These are phyloP conservation scores for Aegle marmelos DNA, from an alignment of 345 rosid genomes.

Conservation along the genomic window DNA sequence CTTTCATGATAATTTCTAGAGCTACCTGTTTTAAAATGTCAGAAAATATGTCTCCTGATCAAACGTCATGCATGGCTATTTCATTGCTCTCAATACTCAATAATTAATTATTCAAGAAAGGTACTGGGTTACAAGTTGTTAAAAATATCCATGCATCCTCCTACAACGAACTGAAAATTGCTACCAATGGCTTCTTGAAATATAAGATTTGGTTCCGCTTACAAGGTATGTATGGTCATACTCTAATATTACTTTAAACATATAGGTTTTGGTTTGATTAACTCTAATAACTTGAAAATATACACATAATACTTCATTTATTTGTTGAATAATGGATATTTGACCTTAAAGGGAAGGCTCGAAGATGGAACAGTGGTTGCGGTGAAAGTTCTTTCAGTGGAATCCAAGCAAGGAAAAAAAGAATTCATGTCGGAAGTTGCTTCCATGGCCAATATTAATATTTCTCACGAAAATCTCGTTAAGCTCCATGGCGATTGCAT, in stretches of 20 bases:
- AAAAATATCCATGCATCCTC: conserved; percentile 23
- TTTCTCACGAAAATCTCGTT: conserved; percentile 34
- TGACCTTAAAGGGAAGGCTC: conserved; percentile 29
- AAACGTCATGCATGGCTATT: no score
- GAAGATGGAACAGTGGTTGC: conserved; percentile 37
- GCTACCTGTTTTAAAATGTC: no score
- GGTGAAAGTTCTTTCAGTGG: conserved; percentile 36
- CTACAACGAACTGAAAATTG: conserved; percentile 24
- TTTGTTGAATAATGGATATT: no score
- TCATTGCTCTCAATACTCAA: no score
- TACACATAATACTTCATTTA: background rate
- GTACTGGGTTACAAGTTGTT: conserved; percentile 5
- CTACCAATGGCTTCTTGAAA: conserved; percentile 35
- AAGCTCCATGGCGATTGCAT: conserved; percentile 38
- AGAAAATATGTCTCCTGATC: background rate
- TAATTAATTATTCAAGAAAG: background rate
- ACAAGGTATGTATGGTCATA: conserved; percentile 26
- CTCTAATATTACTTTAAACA: background rate
- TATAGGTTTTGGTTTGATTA: background rate
- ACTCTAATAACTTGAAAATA: background rate
- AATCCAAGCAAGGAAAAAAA: conserved; percentile 39
- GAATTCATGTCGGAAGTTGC: conserved; percentile 41
- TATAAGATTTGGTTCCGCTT: conserved; percentile 41
- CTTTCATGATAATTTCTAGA: no score
- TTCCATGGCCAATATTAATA: conserved; percentile 21